A percentile compares a stretch with the other conserved stretches of the same genome.
These are phyloP conservation scores for Passalora sequoiae DNA, from an alignment of 2,329 filamentous ascomycete species.

Conservation along the genomic window DNA sequence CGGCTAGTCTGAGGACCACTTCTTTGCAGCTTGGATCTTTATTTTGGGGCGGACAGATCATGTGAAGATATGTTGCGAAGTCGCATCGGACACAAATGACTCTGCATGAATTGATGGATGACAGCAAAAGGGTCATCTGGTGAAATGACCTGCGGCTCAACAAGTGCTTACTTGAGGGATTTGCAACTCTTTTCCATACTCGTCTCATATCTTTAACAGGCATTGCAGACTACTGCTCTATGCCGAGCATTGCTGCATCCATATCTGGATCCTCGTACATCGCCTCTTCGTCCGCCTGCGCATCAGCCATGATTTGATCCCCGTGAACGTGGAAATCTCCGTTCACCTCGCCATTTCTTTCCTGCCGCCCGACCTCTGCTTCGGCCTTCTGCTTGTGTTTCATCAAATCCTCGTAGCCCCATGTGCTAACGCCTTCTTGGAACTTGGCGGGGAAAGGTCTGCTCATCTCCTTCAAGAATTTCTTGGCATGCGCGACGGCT, in stretches of 20 bases:
- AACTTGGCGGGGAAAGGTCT: slow-evolving; percentile 78
- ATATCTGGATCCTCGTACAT: slow-evolving; percentile 34
- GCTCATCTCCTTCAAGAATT: slow-evolving; percentile 85
- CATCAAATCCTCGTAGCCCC: slow-evolving; percentile 75
- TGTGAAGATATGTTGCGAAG: neutral
- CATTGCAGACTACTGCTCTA: slow-evolving; percentile 20
- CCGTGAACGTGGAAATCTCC: slow-evolving; percentile 38
- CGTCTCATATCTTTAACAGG: neutral
- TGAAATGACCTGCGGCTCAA: no score
- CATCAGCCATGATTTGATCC: slow-evolving; percentile 32
- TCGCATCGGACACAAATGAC: neutral
- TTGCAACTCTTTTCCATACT: neutral
- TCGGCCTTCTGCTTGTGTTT: slow-evolving; percentile 71
- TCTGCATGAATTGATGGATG: neutral
- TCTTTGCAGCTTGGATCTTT: neutral
- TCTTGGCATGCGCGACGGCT: slow-evolving; percentile 81
- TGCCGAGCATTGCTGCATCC: slow-evolving; percentile 36
- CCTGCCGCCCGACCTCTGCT: slow-evolving; percentile 60
- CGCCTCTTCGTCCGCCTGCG: slow-evolving; percentile 28
- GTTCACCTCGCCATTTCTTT: slow-evolving; percentile 48
- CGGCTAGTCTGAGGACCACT: neutral
- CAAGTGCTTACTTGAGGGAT: no score
- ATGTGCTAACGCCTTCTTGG: slow-evolving; percentile 89
- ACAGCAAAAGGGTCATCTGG: no score
- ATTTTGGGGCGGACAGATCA: neutral